Evolutionary conservation across 208 protist genomes (phyloP).

Genomic region (Lotmaria passim): DNA sequence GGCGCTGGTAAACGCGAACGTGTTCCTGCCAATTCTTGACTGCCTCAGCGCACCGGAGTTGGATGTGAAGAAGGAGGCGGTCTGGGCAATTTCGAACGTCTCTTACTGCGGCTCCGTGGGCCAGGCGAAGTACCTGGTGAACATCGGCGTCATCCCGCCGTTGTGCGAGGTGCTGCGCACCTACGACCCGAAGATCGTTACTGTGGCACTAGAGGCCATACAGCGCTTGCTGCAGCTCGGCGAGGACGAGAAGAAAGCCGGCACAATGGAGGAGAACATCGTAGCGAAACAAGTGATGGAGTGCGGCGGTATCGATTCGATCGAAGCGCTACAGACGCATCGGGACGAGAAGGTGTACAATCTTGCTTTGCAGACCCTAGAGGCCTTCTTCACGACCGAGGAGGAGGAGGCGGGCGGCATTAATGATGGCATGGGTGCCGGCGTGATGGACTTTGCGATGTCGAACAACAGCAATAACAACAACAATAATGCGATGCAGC

Average conservation of each 20-base stretch:
- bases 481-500: slow-evolving; percentile 19
- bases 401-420: slow-evolving; percentile 45
- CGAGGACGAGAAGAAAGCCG: slow-evolving; percentile 54
- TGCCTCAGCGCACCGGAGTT: slow-evolving; percentile 90
- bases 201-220: slow-evolving; percentile 96
- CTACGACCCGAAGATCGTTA: slow-evolving; percentile 93
- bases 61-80: slow-evolving; percentile 98
- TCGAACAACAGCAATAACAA: slow-evolving; percentile 12
- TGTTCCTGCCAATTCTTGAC: slow-evolving; percentile 94
- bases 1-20: slow-evolving; percentile 82
- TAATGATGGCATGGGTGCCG: slow-evolving; percentile 14
- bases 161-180: slow-evolving; percentile 93
- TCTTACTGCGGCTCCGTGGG: slow-evolving; percentile 89
- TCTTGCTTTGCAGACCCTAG: slow-evolving; percentile 92
- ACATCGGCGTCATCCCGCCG: slow-evolving; percentile 88
- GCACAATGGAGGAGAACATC: slow-evolving; percentile 53
- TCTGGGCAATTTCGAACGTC: slow-evolving; percentile 98
- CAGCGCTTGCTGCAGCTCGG: slow-evolving; percentile 94
- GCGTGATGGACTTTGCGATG: slow-evolving; percentile 32
- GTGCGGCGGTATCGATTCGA: slow-evolving; percentile 92
- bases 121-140: slow-evolving; percentile 93
- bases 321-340: slow-evolving; percentile 96
- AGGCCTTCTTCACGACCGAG: slow-evolving; percentile 90
- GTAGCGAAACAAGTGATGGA: slow-evolving; percentile 89
- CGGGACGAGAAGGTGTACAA: slow-evolving; percentile 95